Evolutionary conservation across 208 protist species (phyloP).

Genomic region (Lotmaria passim): DNA sequence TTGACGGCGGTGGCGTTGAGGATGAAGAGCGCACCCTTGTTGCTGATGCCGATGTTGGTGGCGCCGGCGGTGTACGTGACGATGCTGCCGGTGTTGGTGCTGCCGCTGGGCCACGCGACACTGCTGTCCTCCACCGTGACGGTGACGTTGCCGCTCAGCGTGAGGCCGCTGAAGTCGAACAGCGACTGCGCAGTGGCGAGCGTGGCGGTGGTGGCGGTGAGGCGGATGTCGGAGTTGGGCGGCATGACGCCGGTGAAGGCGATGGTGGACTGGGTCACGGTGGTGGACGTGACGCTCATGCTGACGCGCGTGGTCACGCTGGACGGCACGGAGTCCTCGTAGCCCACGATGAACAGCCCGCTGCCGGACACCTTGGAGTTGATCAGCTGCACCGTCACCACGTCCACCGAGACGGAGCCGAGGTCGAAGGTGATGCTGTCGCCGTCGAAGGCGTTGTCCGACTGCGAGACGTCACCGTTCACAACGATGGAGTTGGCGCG

Average conservation of each 20-base stretch:
- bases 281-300: too few relatives aligned
- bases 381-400: too few relatives aligned
- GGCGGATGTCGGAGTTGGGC: conserved; percentile 25
- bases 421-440: too few relatives aligned
- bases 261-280: not conserved
- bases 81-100: conserved; percentile 12
- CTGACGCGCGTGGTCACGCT: too few relatives aligned
- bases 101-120: not conserved
- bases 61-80: conserved; percentile 6
- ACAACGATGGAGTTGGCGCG: too few relatives aligned
- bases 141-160: conserved; percentile 13
- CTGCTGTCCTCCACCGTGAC: not conserved
- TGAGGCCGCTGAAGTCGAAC: conserved; percentile 34
- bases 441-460: too few relatives aligned
- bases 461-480: too few relatives aligned
- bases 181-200: conserved; percentile 22
- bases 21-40: conserved; percentile 16
- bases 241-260: conserved; percentile 22
- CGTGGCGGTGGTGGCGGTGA: conserved; percentile 24
- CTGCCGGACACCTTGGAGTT: too few relatives aligned
- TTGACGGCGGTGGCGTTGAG: conserved; percentile 21
- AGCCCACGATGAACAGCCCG: too few relatives aligned
- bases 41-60: conserved; percentile 9
- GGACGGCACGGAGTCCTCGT: too few relatives aligned
- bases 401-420: too few relatives aligned